Percentiles rank a stretch among this genome's conserved stretches.
Conservation (phyloP, 2,329 filamentous ascomycete species). For the Chaetomium globosum region DNA sequence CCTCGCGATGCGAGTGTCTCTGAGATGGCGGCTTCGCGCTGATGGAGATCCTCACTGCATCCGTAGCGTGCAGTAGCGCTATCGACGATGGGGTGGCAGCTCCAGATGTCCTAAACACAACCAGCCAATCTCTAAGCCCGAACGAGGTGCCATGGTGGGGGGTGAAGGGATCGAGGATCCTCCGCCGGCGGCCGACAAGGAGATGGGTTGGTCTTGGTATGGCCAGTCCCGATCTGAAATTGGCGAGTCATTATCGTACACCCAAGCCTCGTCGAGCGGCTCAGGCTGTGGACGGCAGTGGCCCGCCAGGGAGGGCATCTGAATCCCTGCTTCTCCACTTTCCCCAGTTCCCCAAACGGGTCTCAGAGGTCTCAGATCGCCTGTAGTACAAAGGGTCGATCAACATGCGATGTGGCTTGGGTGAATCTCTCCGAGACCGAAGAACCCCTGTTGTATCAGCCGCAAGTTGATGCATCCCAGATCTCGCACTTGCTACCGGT, state of each 20-base stretch:
- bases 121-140: not conserved
- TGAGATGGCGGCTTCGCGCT: conserved; percentile 9
- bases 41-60: conserved; percentile 29
- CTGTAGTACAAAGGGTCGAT: conserved; percentile 7
- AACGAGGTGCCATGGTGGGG: not conserved
- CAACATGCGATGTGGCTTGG: conserved; percentile 10
- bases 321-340: conserved; percentile 4
- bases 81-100: conserved; percentile 4
- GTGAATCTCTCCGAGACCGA: not conserved
- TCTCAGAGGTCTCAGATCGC: not conserved
- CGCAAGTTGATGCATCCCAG: not conserved
- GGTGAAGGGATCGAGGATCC: conserved; percentile 4
- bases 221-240: not conserved
- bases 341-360: not conserved
- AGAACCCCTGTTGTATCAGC: not conserved
- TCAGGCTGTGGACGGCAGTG: not conserved
- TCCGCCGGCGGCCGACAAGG: no score
- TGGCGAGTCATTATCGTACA: not conserved
- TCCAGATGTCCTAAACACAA: not conserved
- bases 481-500: not conserved
- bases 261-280: not conserved
- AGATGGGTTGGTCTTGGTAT: conserved; percentile 1
- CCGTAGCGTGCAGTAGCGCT: conserved; percentile 22
- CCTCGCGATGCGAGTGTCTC: not conserved
- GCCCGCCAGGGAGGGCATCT: conserved; percentile 6